Percentiles rank a stretch among this genome's conserved stretches.
phyloP scores from a whole-genome alignment of 352 stramenopile species.

The Phytophthora sp. region DNA sequence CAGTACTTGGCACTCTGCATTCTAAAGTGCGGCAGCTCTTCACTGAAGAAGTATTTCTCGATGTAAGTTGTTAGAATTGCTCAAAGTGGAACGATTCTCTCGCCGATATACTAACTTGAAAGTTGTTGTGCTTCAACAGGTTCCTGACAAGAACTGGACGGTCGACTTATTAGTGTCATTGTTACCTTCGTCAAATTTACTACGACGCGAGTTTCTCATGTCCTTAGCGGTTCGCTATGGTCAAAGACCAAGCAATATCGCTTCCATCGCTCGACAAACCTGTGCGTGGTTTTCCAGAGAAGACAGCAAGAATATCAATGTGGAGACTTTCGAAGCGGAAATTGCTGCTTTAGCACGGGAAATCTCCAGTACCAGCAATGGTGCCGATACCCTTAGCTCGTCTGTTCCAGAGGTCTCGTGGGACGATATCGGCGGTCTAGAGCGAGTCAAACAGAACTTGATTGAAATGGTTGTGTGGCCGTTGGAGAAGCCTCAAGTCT shows the following conservation, averaged over 20 bases:
- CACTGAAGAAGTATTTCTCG: conserved; percentile 72
- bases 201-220: conserved; percentile 57
- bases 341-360: conserved; percentile 55
- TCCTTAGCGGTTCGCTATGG: conserved; percentile 75
- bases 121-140: conserved; percentile 32
- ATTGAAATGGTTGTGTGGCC: conserved; percentile 90
- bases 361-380: conserved; percentile 47
- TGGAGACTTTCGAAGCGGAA: conserved; percentile 41
- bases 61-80: conserved; percentile 43
- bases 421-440: conserved; percentile 77
- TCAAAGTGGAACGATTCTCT: neutral
- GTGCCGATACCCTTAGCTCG: conserved; percentile 43
- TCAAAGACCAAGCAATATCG: conserved; percentile 79
- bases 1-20: conserved; percentile 59
- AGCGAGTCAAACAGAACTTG: conserved; percentile 75
- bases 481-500: conserved; percentile 80
- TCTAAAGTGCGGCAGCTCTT: conserved; percentile 77
- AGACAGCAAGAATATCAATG: conserved; percentile 8
- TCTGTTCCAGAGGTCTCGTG: conserved; percentile 71
- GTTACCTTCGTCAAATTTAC: conserved; percentile 32
- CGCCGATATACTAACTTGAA: neutral
- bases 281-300: conserved; percentile 17
- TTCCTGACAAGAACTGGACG: conserved; percentile 68
- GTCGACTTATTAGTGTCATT: conserved; percentile 52
- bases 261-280: conserved; percentile 59